Conservation (phyloP, 2,329 filamentous ascomycete species). For the Penicillium sp. region DNA sequence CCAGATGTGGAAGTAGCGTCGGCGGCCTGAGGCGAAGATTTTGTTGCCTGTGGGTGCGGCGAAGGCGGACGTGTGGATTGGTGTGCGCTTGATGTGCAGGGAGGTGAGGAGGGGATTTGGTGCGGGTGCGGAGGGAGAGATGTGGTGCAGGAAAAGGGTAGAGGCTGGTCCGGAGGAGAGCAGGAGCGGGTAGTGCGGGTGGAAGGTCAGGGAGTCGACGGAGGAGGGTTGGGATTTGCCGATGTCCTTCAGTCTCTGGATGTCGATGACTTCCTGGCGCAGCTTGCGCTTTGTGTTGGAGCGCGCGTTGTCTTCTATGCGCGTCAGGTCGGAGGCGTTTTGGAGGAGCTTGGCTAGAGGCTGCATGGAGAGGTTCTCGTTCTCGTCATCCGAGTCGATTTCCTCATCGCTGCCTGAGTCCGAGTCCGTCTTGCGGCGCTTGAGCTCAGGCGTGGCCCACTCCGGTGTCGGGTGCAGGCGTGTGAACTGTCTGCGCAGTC, state of each 20-base stretch:
- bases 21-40: conserved; percentile 83
- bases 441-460: conserved; percentile 57
- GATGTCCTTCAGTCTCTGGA: conserved; percentile 85
- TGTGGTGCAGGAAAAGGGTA: conserved; percentile 84
- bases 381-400: conserved; percentile 58
- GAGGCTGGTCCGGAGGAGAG: conserved; percentile 85
- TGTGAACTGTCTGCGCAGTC: conserved; percentile 75
- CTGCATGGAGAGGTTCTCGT: conserved; percentile 64
- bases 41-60: conserved; percentile 69
- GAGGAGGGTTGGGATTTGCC: conserved; percentile 73
- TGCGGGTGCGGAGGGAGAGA: conserved; percentile 71
- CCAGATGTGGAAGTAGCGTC: conserved; percentile 94
- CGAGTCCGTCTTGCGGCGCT: conserved; percentile 42
- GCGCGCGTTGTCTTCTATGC: conserved; percentile 48
- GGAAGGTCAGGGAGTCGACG: conserved; percentile 82
- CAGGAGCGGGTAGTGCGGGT: conserved; percentile 82
- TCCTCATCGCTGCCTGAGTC: conserved; percentile 45
- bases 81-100: conserved; percentile 78
- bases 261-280: conserved; percentile 83
- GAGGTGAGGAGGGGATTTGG: conserved; percentile 90
- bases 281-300: conserved; percentile 66
- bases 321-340: conserved; percentile 66
- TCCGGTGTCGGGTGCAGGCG: conserved; percentile 61
- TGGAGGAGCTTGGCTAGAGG: conserved; percentile 80
- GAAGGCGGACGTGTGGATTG: conserved; percentile 82